Conservation (phyloP, 768 basidiomycete genomes). For the Pleurotus sapidus region DNA sequence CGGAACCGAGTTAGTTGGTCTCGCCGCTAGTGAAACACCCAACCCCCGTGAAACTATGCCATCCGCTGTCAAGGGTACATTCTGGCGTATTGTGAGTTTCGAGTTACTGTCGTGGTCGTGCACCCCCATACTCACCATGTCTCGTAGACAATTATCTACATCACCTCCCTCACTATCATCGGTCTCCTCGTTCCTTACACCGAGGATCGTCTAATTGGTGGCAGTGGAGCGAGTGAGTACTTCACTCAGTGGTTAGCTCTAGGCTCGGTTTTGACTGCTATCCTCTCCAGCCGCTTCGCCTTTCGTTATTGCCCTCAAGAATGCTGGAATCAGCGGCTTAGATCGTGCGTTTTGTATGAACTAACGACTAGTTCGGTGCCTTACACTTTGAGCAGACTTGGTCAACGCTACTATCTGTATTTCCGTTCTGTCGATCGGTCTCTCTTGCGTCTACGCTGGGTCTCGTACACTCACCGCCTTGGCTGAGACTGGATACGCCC, state of each 20-base stretch:
- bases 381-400: conserved; percentile 20
- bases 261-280: too few species aligned
- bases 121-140: too few species aligned
- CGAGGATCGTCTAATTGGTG: conserved; percentile 33
- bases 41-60: conserved; percentile 43
- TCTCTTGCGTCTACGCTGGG: conserved; percentile 44
- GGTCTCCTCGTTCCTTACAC: conserved; percentile 35
- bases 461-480: conserved; percentile 44
- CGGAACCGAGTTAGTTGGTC: conserved; percentile 45
- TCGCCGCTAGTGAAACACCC: conserved; percentile 44
- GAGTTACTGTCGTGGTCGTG: too few species aligned
- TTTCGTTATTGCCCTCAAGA: conserved; percentile 41
- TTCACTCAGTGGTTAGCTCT: too few species aligned
- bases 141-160: conserved; percentile 45
- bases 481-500: conserved; percentile 45
- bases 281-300: conserved; percentile 35
- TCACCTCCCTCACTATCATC: conserved; percentile 41
- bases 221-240: conserved; percentile 27
- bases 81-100: conserved; percentile 46
- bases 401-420: conserved; percentile 44
- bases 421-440: conserved; percentile 42
- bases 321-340: conserved; percentile 37
- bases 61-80: conserved; percentile 42
- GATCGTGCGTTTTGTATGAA: conserved; percentile 37
- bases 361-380: too few species aligned